These are phyloP conservation scores for Fistulinella staudtii DNA, from an alignment of 1,284 basidiomycete species.

Conservation along the genomic window DNA sequence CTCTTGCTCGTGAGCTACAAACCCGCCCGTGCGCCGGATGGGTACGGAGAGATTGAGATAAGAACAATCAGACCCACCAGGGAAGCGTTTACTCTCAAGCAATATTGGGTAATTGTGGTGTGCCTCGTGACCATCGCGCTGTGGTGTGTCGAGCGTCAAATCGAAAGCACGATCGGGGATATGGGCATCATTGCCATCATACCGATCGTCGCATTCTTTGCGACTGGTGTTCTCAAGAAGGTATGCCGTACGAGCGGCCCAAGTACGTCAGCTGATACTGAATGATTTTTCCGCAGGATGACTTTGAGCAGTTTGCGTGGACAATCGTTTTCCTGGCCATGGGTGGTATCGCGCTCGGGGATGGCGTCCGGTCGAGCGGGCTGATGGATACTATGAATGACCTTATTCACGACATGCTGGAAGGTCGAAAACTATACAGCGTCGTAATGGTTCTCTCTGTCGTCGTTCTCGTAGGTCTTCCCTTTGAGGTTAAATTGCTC, in stretches of 20 bases:
- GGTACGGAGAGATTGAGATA: slow-evolving; percentile 78
- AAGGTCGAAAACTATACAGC: slow-evolving; percentile 71
- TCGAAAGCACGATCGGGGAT: slow-evolving; percentile 83
- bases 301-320: slow-evolving; percentile 95
- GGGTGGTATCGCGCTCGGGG: slow-evolving; percentile 96
- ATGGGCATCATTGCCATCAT: slow-evolving; percentile 98
- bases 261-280: neutral
- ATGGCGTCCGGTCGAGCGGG: slow-evolving; percentile 90
- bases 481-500: too few relatives aligned
- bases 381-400: slow-evolving; percentile 76
- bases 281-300: slow-evolving; percentile 75
- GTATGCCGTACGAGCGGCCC: slow-evolving; percentile 36
- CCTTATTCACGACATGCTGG: slow-evolving; percentile 65
- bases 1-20: slow-evolving; percentile 84
- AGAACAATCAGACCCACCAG: slow-evolving; percentile 76
- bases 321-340: slow-evolving; percentile 95
- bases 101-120: slow-evolving; percentile 88
- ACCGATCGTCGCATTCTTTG: slow-evolving; percentile 93
- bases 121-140: slow-evolving; percentile 85
- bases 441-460: slow-evolving; percentile 83
- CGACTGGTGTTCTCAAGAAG: slow-evolving; percentile 92
- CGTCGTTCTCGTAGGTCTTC: slow-evolving; percentile 75
- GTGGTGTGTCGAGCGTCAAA: slow-evolving; percentile 87
- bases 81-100: slow-evolving; percentile 78
- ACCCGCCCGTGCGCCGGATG: slow-evolving; percentile 65